These are phyloP conservation scores for Ustilago cynodontis DNA, from an alignment of 1,284 basidiomycete genomes.

Conservation along the genomic window DNA sequence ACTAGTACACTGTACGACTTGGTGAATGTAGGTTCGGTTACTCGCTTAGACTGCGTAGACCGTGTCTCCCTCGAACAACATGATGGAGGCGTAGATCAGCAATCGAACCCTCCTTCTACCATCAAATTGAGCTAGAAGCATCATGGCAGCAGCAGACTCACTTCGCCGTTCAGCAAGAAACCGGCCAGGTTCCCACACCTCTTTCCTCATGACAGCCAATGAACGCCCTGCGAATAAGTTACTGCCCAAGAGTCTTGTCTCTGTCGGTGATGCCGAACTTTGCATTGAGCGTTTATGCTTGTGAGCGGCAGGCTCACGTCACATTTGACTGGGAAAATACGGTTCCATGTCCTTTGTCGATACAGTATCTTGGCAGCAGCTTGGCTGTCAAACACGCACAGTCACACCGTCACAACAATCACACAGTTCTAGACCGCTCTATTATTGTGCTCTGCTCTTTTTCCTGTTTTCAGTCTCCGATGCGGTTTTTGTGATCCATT, in stretches of 20 bases:
- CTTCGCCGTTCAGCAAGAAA: not conserved
- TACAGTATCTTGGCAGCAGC: slow-evolving; percentile 35
- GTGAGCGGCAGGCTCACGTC: slow-evolving; percentile 15
- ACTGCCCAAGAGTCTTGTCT: too few relatives aligned
- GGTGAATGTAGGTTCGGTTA: not conserved
- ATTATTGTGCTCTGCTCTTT: not conserved
- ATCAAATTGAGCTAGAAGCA: too few relatives aligned
- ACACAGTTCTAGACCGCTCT: slow-evolving; percentile 7
- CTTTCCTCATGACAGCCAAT: too few relatives aligned
- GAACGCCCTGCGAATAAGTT: not conserved
- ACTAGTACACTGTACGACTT: not conserved
- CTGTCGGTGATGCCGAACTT: not conserved
- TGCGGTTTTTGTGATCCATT: not conserved
- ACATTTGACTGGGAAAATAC: slow-evolving; percentile 1
- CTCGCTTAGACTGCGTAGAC: not conserved
- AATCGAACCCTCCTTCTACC: not conserved
- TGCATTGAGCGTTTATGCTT: not conserved
- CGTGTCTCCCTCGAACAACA: too few relatives aligned
- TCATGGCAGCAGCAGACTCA: not conserved
- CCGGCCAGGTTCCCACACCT: too few relatives aligned
- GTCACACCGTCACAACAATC: not conserved
- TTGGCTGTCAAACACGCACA: slow-evolving; percentile 6
- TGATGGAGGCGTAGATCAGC: not conserved
- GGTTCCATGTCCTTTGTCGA: slow-evolving; percentile 29
- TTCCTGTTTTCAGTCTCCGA: not conserved